Percentiles rank a stretch among this genome's conserved stretches.
These are phyloP conservation scores for Ceratopteris richardii DNA, from an alignment of 75 land plant species.

Conservation along the genomic window DNA sequence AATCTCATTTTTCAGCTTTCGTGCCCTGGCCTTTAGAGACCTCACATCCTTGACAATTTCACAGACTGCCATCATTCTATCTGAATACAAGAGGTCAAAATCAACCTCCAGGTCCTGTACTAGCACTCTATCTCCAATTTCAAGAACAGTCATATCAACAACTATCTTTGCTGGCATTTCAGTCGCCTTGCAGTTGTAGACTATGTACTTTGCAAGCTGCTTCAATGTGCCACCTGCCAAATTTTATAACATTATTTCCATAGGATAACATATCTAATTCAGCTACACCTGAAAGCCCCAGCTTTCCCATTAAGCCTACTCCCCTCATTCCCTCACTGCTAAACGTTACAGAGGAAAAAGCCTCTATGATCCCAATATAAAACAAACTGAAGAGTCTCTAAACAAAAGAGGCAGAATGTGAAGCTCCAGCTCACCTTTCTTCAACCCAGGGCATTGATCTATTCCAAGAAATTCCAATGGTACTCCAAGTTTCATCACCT, in stretches of 20 bases:
- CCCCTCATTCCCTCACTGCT: too few species aligned
- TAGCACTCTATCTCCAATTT: background rate
- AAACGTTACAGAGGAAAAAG: too few species aligned
- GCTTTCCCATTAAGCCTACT: too few species aligned
- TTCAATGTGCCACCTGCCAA: conserved; percentile 3
- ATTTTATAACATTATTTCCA: too few species aligned
- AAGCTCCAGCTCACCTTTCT: background rate
- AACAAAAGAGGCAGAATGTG: too few species aligned
- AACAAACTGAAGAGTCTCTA: too few species aligned
- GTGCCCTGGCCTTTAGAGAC: background rate
- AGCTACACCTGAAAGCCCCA: too few species aligned
- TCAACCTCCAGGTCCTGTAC: conserved; percentile 4
- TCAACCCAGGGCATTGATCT: conserved; percentile 6
- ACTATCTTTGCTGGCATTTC: conserved; percentile 3
- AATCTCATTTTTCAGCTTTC: background rate
- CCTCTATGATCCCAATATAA: too few species aligned
- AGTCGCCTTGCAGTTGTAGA: background rate
- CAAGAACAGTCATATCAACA: conserved; percentile 1
- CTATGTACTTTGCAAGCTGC: background rate
- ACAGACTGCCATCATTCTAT: conserved; percentile 4
- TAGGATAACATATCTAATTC: too few species aligned
- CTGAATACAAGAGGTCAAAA: background rate
- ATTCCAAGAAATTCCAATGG: conserved; percentile 3
- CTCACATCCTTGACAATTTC: conserved; percentile 3
- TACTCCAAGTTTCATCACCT: background rate